These are phyloP conservation scores for Magnolia officinalis DNA, from an alignment of 164 flowering plant genomes.

Conservation along the genomic window DNA sequence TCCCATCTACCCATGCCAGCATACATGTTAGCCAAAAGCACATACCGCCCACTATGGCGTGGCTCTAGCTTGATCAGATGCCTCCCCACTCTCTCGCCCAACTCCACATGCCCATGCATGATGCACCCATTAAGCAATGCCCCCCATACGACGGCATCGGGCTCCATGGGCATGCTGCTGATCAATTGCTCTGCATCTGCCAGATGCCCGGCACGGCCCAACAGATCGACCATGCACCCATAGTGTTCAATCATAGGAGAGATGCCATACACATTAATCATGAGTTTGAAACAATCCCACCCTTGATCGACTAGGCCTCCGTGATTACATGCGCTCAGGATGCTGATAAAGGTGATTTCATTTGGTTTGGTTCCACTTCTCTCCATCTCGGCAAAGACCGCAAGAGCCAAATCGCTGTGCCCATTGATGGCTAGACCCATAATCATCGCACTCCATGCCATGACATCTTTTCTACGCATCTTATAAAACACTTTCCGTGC, in stretches of 20 bases:
- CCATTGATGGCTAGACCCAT: conserved; percentile 19
- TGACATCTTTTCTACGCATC: conserved; percentile 14
- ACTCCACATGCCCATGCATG: conserved; percentile 13
- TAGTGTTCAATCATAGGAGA: conserved; percentile 18
- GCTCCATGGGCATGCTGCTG: conserved; percentile 18
- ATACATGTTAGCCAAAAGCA: conserved; percentile 16
- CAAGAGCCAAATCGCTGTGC: conserved; percentile 3
- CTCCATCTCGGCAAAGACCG: conserved; percentile 13
- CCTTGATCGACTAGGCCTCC: conserved; percentile 17
- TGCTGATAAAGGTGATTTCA: conserved; percentile 13
- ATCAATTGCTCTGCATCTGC: conserved; percentile 14
- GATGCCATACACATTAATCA: conserved; percentile 7
- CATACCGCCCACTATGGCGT: conserved; percentile 20
- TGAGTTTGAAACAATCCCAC: conserved; percentile 12
- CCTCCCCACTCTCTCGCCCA: conserved; percentile 18
- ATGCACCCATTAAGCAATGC: conserved; percentile 19
- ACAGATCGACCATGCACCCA: conserved; percentile 21
- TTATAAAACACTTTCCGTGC: neutral
- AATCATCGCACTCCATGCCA: conserved; percentile 23
- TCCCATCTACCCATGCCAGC: conserved; percentile 17
- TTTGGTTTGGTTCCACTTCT: conserved; percentile 12
- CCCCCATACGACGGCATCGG: conserved; percentile 14
- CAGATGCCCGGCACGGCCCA: conserved; percentile 15
- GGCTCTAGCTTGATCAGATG: conserved; percentile 18
- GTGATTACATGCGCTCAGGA: conserved; percentile 17